Percentiles rank a stretch among this genome's conserved stretches.
These are phyloP conservation scores for Luffa acutangula DNA, from an alignment of 306 rosid genomes.

Conservation along the genomic window DNA sequence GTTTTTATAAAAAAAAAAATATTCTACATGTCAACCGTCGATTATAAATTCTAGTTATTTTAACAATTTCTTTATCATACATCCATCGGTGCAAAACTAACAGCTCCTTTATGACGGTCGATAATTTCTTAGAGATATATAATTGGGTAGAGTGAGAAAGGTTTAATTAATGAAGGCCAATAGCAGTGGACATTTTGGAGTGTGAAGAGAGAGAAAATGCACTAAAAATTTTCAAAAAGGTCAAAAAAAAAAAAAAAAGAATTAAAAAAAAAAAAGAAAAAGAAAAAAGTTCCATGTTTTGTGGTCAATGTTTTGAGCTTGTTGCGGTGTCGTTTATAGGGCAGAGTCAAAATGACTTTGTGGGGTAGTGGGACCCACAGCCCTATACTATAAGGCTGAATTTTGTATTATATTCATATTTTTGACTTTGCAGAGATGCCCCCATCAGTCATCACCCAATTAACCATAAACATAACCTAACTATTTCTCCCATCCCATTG, in stretches of 20 bases:
- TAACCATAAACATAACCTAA: background rate
- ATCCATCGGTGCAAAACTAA: too few relatives aligned
- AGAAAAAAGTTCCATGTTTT: constrained; percentile 28
- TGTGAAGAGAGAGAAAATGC: background rate
- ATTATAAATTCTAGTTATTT: too few relatives aligned
- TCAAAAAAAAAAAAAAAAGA: constrained; percentile 10
- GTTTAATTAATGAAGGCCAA: background rate
- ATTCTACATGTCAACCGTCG: too few relatives aligned
- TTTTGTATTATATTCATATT: background rate
- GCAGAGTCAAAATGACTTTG: background rate
- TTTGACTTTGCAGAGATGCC: background rate
- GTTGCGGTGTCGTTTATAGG: background rate
- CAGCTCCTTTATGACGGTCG: too few relatives aligned
- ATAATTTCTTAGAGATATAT: background rate
- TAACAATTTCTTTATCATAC: too few relatives aligned
- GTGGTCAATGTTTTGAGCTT: constrained; percentile 32
- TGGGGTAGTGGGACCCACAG: background rate
- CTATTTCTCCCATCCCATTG: background rate
- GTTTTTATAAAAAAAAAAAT: too few relatives aligned
- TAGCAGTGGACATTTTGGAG: background rate
- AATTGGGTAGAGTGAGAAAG: background rate
- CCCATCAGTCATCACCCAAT: too few relatives aligned
- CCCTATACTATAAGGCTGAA: background rate
- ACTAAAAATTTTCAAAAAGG: background rate
- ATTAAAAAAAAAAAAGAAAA: background rate